Evolutionary conservation across 2,329 filamentous ascomycete genomes (phyloP), one percentile per base, ranked within the genome.

Genomic region (Phialophora chinensis): DNA sequence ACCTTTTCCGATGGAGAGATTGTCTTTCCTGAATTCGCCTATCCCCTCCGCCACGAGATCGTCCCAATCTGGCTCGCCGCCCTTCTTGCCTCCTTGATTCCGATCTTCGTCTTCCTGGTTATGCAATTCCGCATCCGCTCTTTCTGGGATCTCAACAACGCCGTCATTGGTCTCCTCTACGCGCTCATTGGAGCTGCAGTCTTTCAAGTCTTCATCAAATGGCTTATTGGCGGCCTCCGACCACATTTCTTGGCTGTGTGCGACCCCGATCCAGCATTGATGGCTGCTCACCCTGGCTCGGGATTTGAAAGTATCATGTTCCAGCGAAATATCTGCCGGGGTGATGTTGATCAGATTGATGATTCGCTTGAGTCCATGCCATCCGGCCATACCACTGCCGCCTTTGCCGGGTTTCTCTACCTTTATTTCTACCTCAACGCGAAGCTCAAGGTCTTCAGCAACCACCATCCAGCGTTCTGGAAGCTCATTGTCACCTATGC

Each of bases 161-260:
- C 85, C 53, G 80, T 88, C 57, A 83, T 91, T 56, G 90, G 90
- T 14, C 84, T 92, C 0, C 78, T 91, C 0, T 92, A 92, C 80
- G 83, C 86, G 0, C 83, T 91, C 69, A 90, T 91, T 77, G 82
- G 84, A 5, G 88, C 88, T 3, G 87, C 89, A n/a, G 86, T 92
- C 58, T 91, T 92, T 79, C 90, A 92, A 74, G 89, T 92, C 71
- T 89, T 91, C 74, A 73, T 92, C 75, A 92, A 92, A 66, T 89
- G 86, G 84, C 84, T 92, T 50, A 91, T 92, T 69, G 90, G 90
- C 14, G 90, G 89, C 14, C 79, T 90, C 23, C 84, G 89, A n/a
- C 90, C 90, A 0, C 87, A 91, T 76, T 92, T 91, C 79, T 82
- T 92, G 23, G 83, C 82, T 25, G 88, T 90, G 61, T 92, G 89